Percentiles rank a stretch among this genome's conserved stretches.
Conservation (phyloP, 2,329 filamentous ascomycete species). For the Sclerotinia glacialis region DNA sequence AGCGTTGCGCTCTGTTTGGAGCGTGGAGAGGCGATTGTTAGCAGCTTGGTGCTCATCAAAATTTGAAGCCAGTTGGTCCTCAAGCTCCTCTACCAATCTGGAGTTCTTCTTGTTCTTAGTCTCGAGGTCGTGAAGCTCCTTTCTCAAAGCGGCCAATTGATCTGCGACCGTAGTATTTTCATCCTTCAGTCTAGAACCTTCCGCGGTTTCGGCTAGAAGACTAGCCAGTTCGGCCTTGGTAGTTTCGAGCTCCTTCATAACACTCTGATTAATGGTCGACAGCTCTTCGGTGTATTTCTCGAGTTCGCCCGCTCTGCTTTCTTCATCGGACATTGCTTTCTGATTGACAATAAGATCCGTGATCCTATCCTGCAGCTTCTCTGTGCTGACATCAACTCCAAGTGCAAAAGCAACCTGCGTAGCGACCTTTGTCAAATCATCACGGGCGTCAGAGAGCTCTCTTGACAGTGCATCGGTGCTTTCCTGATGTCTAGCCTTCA, state of each 20-base stretch:
- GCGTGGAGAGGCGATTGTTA: slow-evolving; percentile 79
- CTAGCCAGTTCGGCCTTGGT: slow-evolving; percentile 55
- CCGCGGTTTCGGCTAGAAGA: slow-evolving; percentile 49
- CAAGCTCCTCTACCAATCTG: slow-evolving; percentile 87
- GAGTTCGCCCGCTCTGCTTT: slow-evolving; percentile 57
- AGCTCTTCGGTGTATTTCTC: slow-evolving; percentile 55
- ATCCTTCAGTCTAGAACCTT: slow-evolving; percentile 46
- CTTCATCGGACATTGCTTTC: slow-evolving; percentile 57
- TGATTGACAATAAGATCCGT: slow-evolving; percentile 56
- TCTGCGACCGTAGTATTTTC: slow-evolving; percentile 51
- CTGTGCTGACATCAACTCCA: slow-evolving; percentile 63
- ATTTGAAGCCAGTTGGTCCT: slow-evolving; percentile 92
- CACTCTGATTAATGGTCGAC: slow-evolving; percentile 55
- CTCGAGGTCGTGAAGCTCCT: slow-evolving; percentile 61
- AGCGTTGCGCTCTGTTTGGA: slow-evolving; percentile 70
- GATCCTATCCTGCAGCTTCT: slow-evolving; percentile 63
- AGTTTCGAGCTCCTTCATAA: slow-evolving; percentile 61
- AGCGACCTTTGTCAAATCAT: slow-evolving; percentile 63
- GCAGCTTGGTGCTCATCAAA: slow-evolving; percentile 88
- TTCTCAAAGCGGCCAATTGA: slow-evolving; percentile 61
- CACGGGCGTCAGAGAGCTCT: slow-evolving; percentile 63
- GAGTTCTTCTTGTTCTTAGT: slow-evolving; percentile 83
- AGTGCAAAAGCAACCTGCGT: slow-evolving; percentile 60
- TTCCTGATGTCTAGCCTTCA: slow-evolving; percentile 61
- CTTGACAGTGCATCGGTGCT: slow-evolving; percentile 55